These are phyloP conservation scores for Pestalotiopsis sp. DNA, from an alignment of 2,329 filamentous ascomycete genomes.

Conservation along the genomic window DNA sequence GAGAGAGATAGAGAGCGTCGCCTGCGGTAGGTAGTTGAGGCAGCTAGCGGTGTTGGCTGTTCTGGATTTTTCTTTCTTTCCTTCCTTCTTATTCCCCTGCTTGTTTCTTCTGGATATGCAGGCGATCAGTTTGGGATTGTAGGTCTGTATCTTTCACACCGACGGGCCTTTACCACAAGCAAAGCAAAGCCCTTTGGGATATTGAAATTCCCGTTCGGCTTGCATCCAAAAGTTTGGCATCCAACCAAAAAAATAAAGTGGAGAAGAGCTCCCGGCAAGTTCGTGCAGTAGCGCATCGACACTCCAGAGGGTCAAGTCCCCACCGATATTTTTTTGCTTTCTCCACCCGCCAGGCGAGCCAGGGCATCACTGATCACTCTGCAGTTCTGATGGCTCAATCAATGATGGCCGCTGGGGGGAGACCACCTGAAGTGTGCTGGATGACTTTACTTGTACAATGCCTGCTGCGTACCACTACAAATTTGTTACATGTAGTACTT, in stretches of 20 bases:
- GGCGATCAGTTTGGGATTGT: background rate
- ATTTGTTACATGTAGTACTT: too few species aligned
- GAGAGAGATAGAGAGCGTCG: background rate
- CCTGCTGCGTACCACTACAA: too few species aligned
- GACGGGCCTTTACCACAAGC: too few species aligned
- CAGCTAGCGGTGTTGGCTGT: background rate
- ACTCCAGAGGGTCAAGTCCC: background rate
- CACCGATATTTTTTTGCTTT: background rate
- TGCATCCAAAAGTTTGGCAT: background rate
- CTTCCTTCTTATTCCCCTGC: background rate
- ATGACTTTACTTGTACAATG: too few species aligned
- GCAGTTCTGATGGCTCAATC: background rate
- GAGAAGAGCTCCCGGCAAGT: slow-evolving; percentile 8
- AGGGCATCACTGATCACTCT: background rate
- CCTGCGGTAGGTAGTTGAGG: background rate
- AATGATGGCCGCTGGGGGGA: background rate
- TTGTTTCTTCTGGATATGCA: background rate
- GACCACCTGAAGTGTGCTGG: background rate
- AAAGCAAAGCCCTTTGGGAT: background rate
- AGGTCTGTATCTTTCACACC: background rate
- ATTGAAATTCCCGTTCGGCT: background rate
- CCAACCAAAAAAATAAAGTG: slow-evolving; percentile 6
- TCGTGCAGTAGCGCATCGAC: slow-evolving; percentile 4
- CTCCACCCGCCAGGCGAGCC: background rate
- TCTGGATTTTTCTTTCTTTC: background rate